Evolutionary conservation across 1,284 basidiomycete genomes (phyloP).

Genomic region (Apiotrichum akiyoshidainum): DNA sequence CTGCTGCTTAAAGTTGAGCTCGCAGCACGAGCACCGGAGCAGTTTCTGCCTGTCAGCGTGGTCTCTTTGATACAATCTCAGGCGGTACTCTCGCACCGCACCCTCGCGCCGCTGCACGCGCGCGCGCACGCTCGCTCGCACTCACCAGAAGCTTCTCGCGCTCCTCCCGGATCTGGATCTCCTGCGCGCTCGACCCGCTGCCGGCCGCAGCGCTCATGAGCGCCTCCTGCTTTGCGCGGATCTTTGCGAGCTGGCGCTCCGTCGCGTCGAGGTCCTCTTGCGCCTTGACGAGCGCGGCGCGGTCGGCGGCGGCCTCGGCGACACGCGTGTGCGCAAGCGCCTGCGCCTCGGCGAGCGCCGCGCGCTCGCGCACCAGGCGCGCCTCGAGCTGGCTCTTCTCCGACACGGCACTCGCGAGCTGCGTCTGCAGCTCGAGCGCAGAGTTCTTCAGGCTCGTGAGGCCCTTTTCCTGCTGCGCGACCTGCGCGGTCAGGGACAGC

Average conservation of each 20-base stretch:
- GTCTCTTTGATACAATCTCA: neutral
- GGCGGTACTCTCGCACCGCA: slow-evolving; percentile 3
- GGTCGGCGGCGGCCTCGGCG: slow-evolving; percentile 41
- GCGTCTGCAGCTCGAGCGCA: slow-evolving; percentile 48
- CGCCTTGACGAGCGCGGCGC: slow-evolving; percentile 35
- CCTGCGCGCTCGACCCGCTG: slow-evolving; percentile 50
- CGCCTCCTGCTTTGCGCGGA: slow-evolving; percentile 46
- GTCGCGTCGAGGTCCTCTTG: slow-evolving; percentile 50
- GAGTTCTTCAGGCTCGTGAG: slow-evolving; percentile 53
- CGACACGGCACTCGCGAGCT: slow-evolving; percentile 51
- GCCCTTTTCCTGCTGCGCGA: slow-evolving; percentile 56
- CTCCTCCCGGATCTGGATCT: slow-evolving; percentile 55
- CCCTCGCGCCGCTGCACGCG: no score
- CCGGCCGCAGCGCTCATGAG: slow-evolving; percentile 27
- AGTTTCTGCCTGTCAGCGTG: slow-evolving; percentile 59
- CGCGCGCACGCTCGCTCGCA: slow-evolving; percentile 12
- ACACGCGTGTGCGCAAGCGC: slow-evolving; percentile 48
- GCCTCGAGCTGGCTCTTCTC: slow-evolving; percentile 43
- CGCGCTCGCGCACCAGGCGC: slow-evolving; percentile 44
- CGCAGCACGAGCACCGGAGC: slow-evolving; percentile 89
- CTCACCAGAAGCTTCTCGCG: slow-evolving; percentile 67
- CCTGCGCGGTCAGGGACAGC: slow-evolving; percentile 58
- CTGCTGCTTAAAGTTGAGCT: slow-evolving; percentile 74
- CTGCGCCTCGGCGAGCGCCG: slow-evolving; percentile 48
- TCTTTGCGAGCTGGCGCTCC: slow-evolving; percentile 37